Conservation (phyloP, 208 protist genomes). For the Phytomonas sp. region DNA sequence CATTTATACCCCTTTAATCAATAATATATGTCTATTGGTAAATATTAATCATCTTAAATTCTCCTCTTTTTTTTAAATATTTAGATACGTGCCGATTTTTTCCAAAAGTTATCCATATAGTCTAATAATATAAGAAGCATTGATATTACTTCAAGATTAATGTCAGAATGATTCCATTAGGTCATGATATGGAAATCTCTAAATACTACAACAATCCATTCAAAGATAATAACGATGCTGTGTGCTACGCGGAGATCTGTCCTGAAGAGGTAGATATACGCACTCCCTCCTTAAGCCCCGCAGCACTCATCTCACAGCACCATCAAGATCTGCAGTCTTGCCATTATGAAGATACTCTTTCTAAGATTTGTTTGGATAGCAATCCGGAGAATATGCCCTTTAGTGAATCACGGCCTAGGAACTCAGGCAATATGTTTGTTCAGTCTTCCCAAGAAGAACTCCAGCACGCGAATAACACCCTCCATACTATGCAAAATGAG, state of each 20-base stretch:
- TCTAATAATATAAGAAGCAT: constrained; percentile 7
- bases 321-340: background rate
- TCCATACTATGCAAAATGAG: constrained; percentile 10
- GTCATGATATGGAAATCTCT: constrained; percentile 12
- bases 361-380: background rate
- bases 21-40: no score
- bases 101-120: no score
- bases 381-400: no score
- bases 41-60: no score
- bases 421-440: no score
- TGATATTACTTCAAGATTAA: constrained; percentile 1
- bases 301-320: background rate
- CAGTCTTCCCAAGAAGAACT: background rate
- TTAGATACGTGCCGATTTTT: no score
- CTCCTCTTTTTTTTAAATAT: no score
- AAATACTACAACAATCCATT: constrained; percentile 71
- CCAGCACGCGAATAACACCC: constrained; percentile 13
- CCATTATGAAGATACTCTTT: background rate
- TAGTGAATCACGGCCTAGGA: no score
- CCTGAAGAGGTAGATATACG: constrained; percentile 14
- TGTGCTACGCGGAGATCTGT: constrained; percentile 50
- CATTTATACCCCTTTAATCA: no score
- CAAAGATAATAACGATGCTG: constrained; percentile 39
- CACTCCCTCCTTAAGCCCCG: background rate
- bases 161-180: background rate